These are phyloP conservation scores for Scedosporium aurantiacum DNA, from an alignment of 2,329 filamentous ascomycete genomes.

Conservation along the genomic window DNA sequence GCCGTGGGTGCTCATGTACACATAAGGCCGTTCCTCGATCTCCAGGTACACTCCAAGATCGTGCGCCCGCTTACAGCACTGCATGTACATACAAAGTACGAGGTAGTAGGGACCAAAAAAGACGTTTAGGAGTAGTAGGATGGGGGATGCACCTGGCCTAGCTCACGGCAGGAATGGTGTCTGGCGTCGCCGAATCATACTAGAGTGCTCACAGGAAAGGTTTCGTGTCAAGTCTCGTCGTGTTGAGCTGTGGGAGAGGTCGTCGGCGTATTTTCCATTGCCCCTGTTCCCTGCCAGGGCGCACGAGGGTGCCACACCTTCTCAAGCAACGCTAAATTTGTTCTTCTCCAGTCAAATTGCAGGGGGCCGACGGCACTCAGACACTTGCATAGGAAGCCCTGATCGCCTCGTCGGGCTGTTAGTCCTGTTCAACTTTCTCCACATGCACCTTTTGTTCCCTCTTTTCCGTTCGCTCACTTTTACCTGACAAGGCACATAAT, in stretches of 20 bases:
- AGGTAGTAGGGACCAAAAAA: neutral
- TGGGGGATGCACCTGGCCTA: neutral
- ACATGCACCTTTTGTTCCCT: neutral
- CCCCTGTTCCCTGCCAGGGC: slow-evolving; percentile 1
- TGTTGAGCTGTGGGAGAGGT: neutral
- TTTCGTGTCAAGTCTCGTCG: neutral
- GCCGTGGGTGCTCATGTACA: neutral
- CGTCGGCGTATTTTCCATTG: neutral
- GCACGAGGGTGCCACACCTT: neutral
- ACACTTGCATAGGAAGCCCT: neutral
- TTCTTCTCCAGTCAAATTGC: slow-evolving; percentile 1
- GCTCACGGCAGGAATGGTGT: neutral
- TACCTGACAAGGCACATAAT: neutral
- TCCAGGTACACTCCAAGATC: neutral
- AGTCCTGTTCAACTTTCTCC: neutral
- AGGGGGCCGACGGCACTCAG: slow-evolving; percentile 2
- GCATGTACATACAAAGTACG: neutral
- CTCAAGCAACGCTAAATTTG: slow-evolving; percentile 4
- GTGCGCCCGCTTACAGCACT: neutral
- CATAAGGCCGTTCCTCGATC: neutral
- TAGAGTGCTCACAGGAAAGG: neutral
- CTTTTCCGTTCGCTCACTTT: neutral
- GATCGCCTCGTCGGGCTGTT: neutral
- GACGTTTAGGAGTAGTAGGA: too few relatives aligned
- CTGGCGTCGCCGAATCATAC: neutral